phyloP scores from a whole-genome alignment of 768 basidiomycete species.

The Boletus eberwhitei region DNA sequence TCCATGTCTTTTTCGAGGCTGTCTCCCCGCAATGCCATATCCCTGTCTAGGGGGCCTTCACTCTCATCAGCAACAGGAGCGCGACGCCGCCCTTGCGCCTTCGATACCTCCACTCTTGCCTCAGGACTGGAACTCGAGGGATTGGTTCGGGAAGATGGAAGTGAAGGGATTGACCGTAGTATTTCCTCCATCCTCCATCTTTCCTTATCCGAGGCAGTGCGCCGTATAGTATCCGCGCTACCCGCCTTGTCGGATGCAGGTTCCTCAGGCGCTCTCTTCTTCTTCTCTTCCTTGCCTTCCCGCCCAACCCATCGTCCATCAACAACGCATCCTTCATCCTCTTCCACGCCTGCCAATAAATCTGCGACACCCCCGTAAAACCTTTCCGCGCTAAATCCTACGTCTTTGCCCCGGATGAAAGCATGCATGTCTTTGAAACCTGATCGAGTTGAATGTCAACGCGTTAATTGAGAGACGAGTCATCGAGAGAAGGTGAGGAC shows the following conservation, averaged over 20 bases:
- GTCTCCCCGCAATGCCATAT: neutral
- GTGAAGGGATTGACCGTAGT: conserved; percentile 11
- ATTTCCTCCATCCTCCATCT: conserved; percentile 26
- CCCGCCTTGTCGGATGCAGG: neutral
- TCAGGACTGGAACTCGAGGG: neutral
- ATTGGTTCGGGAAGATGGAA: neutral
- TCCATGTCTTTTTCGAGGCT: neutral
- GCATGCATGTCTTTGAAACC: conserved; percentile 81
- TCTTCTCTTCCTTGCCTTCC: conserved; percentile 16
- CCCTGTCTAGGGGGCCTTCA: neutral
- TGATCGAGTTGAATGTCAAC: neutral
- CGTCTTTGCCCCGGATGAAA: conserved; percentile 82
- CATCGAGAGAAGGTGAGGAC: neutral
- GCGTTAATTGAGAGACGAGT: neutral
- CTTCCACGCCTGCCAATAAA: conserved; percentile 73
- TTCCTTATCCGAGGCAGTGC: conserved; percentile 24
- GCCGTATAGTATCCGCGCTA: conserved; percentile 2
- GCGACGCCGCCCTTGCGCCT: neutral
- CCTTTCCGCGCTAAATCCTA: conserved; percentile 87
- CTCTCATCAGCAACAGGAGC: neutral
- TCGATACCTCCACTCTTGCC: neutral
- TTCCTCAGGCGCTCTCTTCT: conserved; percentile 5
- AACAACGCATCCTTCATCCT: conserved; percentile 42
- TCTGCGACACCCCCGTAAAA: conserved; percentile 87
- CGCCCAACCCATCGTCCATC: conserved; percentile 23